Evolutionary conservation across 768 basidiomycete genomes (phyloP).

Genomic region (Rhodotorula sphaerocarpa): DNA sequence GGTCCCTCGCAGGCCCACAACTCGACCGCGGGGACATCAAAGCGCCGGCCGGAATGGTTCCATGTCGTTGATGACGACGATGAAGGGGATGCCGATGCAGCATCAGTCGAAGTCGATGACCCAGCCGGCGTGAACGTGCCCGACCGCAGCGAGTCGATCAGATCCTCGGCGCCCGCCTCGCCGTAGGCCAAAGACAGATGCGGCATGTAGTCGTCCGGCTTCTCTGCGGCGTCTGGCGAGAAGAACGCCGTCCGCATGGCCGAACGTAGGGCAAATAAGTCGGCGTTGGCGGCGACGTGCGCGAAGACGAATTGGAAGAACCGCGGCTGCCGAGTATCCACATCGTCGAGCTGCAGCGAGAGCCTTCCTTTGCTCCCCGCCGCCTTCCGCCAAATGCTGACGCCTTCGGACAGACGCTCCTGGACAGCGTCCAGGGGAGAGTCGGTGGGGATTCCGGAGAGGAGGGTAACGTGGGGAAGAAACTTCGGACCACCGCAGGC

Average conservation of each 20-base stretch:
- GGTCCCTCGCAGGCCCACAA: constrained; percentile 11
- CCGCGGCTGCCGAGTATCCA: neutral
- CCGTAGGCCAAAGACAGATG: constrained; percentile 20
- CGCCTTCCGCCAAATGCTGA: neutral
- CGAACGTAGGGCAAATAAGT: neutral
- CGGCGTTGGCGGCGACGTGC: neutral
- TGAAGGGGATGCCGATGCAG: no score
- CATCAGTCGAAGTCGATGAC: no score
- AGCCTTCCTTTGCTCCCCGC: neutral
- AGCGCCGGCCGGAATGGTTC: no score
- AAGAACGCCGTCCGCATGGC: neutral
- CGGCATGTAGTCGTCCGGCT: constrained; percentile 22
- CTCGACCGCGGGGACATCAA: constrained; percentile 7
- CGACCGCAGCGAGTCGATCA: constrained; percentile 4
- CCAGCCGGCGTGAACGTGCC: no score
- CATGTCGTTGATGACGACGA: no score
- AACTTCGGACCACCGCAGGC: neutral
- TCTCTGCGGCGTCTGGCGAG: neutral
- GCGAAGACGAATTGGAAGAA: constrained; percentile 28
- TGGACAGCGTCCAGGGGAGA: neutral
- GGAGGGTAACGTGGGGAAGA: constrained; percentile 20
- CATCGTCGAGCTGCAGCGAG: neutral
- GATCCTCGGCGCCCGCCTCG: neutral
- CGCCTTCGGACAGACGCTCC: neutral
- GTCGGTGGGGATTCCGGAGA: constrained; percentile 8